Percentiles rank a stretch among this genome's conserved stretches.
Evolutionary conservation across 1,139 yeast genomes (phyloP).

Genomic region (Hansenula lynferdii): DNA sequence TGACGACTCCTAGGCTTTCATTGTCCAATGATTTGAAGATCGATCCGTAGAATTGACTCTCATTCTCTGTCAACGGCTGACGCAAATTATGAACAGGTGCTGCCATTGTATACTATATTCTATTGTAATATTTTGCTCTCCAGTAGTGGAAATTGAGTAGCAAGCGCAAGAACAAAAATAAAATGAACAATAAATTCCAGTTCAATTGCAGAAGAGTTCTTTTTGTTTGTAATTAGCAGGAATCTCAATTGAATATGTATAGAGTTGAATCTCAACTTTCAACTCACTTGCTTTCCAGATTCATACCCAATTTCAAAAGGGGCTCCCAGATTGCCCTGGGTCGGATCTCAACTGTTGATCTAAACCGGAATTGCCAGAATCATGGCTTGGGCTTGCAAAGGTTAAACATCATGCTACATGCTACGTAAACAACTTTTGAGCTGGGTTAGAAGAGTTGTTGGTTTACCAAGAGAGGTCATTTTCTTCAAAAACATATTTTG

Average conservation of each 20-base stretch:
- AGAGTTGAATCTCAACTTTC: too few species aligned
- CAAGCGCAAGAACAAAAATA: too few species aligned
- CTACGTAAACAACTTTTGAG: too few species aligned
- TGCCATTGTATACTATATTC: not conserved
- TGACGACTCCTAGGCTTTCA: slow-evolving; percentile 73
- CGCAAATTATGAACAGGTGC: slow-evolving; percentile 17
- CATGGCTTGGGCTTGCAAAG: not conserved
- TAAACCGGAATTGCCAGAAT: not conserved
- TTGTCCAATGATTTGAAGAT: slow-evolving; percentile 78
- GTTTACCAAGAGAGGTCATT: too few species aligned
- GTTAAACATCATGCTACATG: too few species aligned
- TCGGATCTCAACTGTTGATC: not conserved
- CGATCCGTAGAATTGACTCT: slow-evolving; percentile 65
- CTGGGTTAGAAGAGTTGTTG: too few species aligned
- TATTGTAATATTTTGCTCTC: not conserved
- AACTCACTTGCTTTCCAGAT: not conserved
- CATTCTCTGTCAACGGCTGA: slow-evolving; percentile 66
- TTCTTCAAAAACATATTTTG: too few species aligned
- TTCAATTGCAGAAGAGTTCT: too few species aligned
- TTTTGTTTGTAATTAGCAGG: too few species aligned
- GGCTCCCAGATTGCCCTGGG: slow-evolving; percentile 1
- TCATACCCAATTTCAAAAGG: slow-evolving; percentile 1
- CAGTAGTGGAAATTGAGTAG: too few species aligned
- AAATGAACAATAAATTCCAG: too few species aligned
- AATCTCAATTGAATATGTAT: too few species aligned